Percentiles rank a stretch among this genome's conserved stretches.
These are phyloP conservation scores for Pichia heedii DNA, from an alignment of 805 yeast species.

Conservation along the genomic window DNA sequence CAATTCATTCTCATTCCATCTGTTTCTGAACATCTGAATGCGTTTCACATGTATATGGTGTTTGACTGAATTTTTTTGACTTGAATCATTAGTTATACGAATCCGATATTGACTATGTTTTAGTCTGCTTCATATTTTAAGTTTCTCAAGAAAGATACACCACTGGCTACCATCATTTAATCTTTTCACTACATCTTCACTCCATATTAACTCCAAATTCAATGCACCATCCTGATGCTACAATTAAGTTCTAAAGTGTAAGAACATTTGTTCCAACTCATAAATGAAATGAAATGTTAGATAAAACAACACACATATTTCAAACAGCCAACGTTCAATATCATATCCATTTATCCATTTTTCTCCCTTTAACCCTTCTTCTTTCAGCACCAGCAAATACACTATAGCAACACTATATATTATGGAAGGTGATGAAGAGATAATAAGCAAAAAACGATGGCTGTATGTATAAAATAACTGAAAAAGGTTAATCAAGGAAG, in stretches of 20 bases:
- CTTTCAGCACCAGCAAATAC: too few relatives aligned
- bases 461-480: too few relatives aligned
- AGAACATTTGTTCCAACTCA: too few relatives aligned
- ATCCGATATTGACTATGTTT: constrained; percentile 75
- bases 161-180: constrained; percentile 70
- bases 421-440: too few relatives aligned
- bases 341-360: too few relatives aligned
- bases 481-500: too few relatives aligned
- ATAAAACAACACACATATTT: too few relatives aligned
- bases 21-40: constrained; percentile 82
- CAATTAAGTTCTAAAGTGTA: constrained; percentile 56
- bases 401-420: too few relatives aligned
- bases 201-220: constrained; percentile 73
- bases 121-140: constrained; percentile 28
- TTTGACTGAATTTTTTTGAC: constrained; percentile 41
- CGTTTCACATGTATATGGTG: constrained; percentile 92
- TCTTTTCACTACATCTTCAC: constrained; percentile 98
- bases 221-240: constrained; percentile 62
- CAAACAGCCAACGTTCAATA: too few relatives aligned
- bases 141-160: constrained; percentile 57
- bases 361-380: too few relatives aligned
- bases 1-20: constrained; percentile 74
- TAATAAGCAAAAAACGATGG: too few relatives aligned
- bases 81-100: constrained; percentile 77
- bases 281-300: too few relatives aligned